Conservation (phyloP, 2,329 filamentous ascomycete species). For the Penicillium palitans region DNA sequence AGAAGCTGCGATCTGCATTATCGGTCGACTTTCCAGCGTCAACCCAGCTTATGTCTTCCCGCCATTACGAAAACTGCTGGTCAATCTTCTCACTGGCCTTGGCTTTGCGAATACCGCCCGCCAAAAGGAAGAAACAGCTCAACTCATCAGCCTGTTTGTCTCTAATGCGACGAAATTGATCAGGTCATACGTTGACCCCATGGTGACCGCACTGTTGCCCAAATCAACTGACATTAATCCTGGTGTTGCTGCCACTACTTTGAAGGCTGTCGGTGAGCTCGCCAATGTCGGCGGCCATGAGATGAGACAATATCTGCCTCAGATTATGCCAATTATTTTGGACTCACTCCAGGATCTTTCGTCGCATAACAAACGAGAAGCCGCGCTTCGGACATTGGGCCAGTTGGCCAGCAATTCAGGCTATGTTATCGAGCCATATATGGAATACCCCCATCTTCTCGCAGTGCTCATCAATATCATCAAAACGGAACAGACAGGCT, state of each 20-base stretch:
- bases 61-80: conserved; percentile 87
- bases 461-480: conserved; percentile 93
- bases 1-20: conserved; percentile 93
- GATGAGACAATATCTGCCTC: conserved; percentile 87
- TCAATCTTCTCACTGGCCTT: conserved; percentile 93
- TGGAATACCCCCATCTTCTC: conserved; percentile 90
- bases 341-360: conserved; percentile 92
- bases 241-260: conserved; percentile 88
- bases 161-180: conserved; percentile 91
- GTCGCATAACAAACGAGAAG: conserved; percentile 84
- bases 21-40: conserved; percentile 83
- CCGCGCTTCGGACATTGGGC: conserved; percentile 84
- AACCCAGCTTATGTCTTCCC: conserved; percentile 98
- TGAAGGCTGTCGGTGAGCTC: conserved; percentile 91
- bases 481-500: conserved; percentile 83
- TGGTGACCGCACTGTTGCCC: conserved; percentile 90
- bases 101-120: conserved; percentile 92
- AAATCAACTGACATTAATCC: conserved; percentile 84
- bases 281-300: conserved; percentile 91
- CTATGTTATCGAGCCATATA: conserved; percentile 94
- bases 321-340: conserved; percentile 92
- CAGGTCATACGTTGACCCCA: conserved; percentile 94
- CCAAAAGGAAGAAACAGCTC: conserved; percentile 95
- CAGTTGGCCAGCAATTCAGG: conserved; percentile 94
- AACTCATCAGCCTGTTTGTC: conserved; percentile 86